phyloP scores from a whole-genome alignment of 306 rosid genomes.

The Vigna radiata region DNA sequence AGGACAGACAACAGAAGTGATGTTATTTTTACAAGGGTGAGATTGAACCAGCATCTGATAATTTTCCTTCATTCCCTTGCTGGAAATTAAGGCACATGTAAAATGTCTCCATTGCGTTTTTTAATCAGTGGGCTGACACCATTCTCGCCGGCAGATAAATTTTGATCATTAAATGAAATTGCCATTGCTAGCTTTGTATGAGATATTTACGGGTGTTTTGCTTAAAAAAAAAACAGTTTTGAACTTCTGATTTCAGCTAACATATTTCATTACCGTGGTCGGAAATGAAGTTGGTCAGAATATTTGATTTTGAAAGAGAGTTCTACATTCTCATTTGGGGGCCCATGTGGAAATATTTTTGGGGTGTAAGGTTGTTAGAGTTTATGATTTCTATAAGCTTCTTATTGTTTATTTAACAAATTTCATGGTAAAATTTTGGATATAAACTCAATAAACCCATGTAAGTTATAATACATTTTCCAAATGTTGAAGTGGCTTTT shows the following conservation, averaged over 20 bases:
- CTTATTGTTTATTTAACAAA: neutral
- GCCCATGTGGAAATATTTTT: neutral
- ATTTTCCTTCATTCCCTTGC: slow-evolving; percentile 32
- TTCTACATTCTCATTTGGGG: neutral
- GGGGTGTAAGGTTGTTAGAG: neutral
- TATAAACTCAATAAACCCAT: neutral
- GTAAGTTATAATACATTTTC: neutral
- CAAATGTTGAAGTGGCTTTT: neutral
- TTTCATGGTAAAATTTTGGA: too few relatives aligned
- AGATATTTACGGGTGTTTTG: slow-evolving; percentile 2
- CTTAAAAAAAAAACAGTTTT: neutral
- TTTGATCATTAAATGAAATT: slow-evolving; percentile 38
- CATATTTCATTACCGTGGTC: neutral
- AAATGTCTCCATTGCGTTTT: slow-evolving; percentile 36
- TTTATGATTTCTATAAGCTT: too few relatives aligned
- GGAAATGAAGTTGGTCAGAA: neutral
- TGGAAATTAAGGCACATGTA: slow-evolving; percentile 43
- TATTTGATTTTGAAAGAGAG: neutral
- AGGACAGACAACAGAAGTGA: slow-evolving; percentile 23
- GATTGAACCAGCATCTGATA: slow-evolving; percentile 9
- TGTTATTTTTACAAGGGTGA: slow-evolving; percentile 35
- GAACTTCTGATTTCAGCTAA: slow-evolving; percentile 22
- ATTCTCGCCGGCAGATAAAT: slow-evolving; percentile 23
- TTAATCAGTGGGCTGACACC: slow-evolving; percentile 41
- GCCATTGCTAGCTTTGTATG: slow-evolving; percentile 26